Percentiles rank a stretch among this genome's conserved stretches.
Evolutionary conservation across 148 eudicot species (phyloP).

Genomic region (Rhododendron williamsianum): DNA sequence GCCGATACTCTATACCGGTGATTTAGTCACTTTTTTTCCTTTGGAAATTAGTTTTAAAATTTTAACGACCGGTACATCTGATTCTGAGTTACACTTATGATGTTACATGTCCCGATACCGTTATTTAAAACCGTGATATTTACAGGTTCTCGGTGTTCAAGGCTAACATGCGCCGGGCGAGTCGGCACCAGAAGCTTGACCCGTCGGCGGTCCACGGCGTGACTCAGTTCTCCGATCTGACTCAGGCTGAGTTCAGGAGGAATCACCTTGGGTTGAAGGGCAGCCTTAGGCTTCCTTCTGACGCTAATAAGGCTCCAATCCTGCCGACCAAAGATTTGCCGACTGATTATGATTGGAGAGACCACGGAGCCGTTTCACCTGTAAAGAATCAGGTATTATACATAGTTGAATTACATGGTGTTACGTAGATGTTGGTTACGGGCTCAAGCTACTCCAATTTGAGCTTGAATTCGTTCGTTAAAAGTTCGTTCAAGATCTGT

Average conservation of each 20-base stretch:
- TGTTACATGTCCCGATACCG: background rate
- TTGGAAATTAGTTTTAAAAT: too few species aligned
- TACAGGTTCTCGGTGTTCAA: conserved; percentile 42
- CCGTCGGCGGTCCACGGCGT: conserved; percentile 61
- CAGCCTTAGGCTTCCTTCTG: conserved; percentile 36
- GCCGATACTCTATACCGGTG: too few species aligned
- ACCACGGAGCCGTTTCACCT: conserved; percentile 55
- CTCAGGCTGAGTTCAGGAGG: conserved; percentile 39
- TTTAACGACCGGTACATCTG: background rate
- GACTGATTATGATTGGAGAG: conserved; percentile 53
- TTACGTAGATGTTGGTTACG: background rate
- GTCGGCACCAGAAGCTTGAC: conserved; percentile 46
- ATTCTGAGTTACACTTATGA: background rate
- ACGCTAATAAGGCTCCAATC: conserved; percentile 45
- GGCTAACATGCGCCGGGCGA: conserved; percentile 51
- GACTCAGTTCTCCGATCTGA: conserved; percentile 57
- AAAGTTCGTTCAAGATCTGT: background rate
- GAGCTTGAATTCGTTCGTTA: background rate
- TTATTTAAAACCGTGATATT: background rate
- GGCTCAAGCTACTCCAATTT: background rate
- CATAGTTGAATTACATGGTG: background rate
- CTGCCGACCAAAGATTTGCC: conserved; percentile 49
- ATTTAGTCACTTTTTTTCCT: too few species aligned
- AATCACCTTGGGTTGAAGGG: conserved; percentile 35
- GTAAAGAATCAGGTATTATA: conserved; percentile 50